Percentiles rank a stretch among this genome's conserved stretches.
Evolutionary conservation across 2,329 filamentous ascomycete species (phyloP).

Genomic region (Botrytis hyacinthi): DNA sequence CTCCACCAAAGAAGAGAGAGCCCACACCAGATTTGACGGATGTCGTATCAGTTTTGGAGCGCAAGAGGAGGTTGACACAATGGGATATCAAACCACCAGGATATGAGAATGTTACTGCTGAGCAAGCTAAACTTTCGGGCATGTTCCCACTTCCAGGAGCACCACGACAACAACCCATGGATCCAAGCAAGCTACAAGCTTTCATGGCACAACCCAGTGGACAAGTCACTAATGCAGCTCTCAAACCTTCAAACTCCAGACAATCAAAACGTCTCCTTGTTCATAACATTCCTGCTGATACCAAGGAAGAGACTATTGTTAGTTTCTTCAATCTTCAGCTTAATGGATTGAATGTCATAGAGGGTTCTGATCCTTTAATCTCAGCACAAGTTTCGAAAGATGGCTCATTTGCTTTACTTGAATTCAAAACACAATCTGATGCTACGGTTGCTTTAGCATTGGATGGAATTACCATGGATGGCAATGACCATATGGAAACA

Average conservation of each 20-base stretch:
- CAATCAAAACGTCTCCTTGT: conserved; percentile 91
- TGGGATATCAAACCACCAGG: conserved; percentile 99
- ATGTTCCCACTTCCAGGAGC: conserved; percentile 98
- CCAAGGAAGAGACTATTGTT: conserved; percentile 73
- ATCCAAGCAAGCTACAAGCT: conserved; percentile 87
- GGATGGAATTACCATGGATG: conserved; percentile 85
- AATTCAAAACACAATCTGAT: conserved; percentile 85
- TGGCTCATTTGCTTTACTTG: conserved; percentile 76
- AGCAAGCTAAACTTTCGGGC: conserved; percentile 96
- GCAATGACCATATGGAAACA: conserved; percentile 53
- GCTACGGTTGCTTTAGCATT: conserved; percentile 88
- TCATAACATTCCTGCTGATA: conserved; percentile 71
- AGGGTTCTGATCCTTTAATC: conserved; percentile 79
- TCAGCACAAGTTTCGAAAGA: conserved; percentile 80
- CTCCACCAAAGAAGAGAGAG: conserved; percentile 86
- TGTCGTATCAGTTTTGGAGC: conserved; percentile 74
- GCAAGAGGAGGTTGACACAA: conserved; percentile 90
- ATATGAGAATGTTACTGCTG: conserved; percentile 96
- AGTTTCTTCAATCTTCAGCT: conserved; percentile 95
- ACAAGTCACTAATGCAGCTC: conserved; percentile 63
- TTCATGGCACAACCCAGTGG: conserved; percentile 90
- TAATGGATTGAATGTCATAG: conserved; percentile 91
- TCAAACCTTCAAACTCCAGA: conserved; percentile 89
- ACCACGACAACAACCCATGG: conserved; percentile 91
- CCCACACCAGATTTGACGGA: conserved; percentile 93